phyloP scores from a whole-genome alignment of 345 rosid genomes.

The Populus pruinosa region DNA sequence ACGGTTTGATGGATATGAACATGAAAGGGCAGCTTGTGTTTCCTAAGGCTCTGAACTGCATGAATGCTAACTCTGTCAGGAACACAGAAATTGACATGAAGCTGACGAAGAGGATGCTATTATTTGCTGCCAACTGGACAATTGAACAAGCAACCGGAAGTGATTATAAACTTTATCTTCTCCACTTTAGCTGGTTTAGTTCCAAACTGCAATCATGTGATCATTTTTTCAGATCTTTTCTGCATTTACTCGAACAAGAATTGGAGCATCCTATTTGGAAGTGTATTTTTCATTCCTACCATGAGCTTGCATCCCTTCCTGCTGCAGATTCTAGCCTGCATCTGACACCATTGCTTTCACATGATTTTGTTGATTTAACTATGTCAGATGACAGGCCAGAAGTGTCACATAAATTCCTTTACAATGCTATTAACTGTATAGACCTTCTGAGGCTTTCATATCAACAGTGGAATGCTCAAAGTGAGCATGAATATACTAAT shows the following conservation, averaged over 20 bases:
- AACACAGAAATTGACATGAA: slow-evolving; percentile 24
- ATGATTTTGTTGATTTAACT: slow-evolving; percentile 49
- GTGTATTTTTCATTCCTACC: slow-evolving; percentile 36
- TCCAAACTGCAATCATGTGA: slow-evolving; percentile 43
- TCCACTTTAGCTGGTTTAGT: slow-evolving; percentile 66
- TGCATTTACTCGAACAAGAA: slow-evolving; percentile 45
- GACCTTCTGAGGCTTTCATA: slow-evolving; percentile 58
- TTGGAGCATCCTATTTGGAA: slow-evolving; percentile 74
- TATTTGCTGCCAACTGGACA: slow-evolving; percentile 73
- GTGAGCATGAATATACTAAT: slow-evolving; percentile 29
- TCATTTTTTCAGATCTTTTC: slow-evolving; percentile 43
- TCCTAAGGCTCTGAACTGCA: slow-evolving; percentile 37
- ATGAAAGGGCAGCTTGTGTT: slow-evolving; percentile 32
- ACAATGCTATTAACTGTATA: slow-evolving; percentile 53
- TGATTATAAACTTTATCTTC: slow-evolving; percentile 65
- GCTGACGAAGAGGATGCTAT: slow-evolving; percentile 47
- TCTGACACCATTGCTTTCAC: slow-evolving; percentile 59
- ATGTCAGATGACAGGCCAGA: slow-evolving; percentile 31
- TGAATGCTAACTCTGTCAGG: slow-evolving; percentile 4
- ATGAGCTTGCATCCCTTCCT: slow-evolving; percentile 41
- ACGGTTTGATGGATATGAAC: slow-evolving; percentile 38
- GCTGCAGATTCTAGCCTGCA: slow-evolving; percentile 38
- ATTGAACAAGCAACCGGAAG: slow-evolving; percentile 75
- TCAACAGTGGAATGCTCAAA: slow-evolving; percentile 73
- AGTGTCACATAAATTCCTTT: slow-evolving; percentile 29